phyloP scores from a whole-genome alignment of 345 rosid genomes.

The Boechera retrofracta region DNA sequence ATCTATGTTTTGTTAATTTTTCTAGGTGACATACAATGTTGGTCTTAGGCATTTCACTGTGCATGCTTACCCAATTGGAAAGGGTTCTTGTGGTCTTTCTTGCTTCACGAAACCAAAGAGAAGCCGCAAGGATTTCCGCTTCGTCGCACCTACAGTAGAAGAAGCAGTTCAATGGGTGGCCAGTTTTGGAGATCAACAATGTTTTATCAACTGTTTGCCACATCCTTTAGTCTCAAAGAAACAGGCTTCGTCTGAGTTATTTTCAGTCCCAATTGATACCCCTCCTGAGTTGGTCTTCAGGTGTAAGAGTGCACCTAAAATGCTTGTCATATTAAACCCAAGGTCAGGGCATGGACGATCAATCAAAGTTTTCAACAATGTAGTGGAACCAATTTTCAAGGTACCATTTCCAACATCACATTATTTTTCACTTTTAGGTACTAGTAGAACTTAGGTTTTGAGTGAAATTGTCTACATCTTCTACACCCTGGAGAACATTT shows the following conservation, averaged over 20 bases:
- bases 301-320: conserved; percentile 91
- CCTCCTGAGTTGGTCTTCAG: conserved; percentile 92
- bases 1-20: conserved; percentile 35
- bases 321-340: conserved; percentile 96
- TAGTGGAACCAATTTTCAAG: conserved; percentile 96
- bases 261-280: conserved; percentile 63
- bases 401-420: conserved; percentile 46
- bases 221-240: conserved; percentile 91
- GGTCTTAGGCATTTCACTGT: conserved; percentile 91
- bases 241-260: conserved; percentile 82
- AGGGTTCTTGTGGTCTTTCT: conserved; percentile 69
- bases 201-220: conserved; percentile 88
- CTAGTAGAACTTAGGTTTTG: conserved; percentile 11
- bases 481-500: not conserved
- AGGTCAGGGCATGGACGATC: conserved; percentile 93
- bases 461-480: conserved; percentile 12
- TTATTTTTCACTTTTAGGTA: conserved; percentile 7
- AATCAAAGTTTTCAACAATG: conserved; percentile 80
- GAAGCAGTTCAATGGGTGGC: conserved; percentile 99
- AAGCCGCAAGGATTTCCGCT: conserved; percentile 80
- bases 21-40: conserved; percentile 78
- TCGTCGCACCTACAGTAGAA: conserved; percentile 72
- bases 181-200: conserved; percentile 94
- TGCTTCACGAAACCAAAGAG: conserved; percentile 80
- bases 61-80: conserved; percentile 79